Percentiles rank a stretch among this genome's conserved stretches.
Conservation (phyloP, 129 eudicot species). For the Artemisia annua region DNA sequence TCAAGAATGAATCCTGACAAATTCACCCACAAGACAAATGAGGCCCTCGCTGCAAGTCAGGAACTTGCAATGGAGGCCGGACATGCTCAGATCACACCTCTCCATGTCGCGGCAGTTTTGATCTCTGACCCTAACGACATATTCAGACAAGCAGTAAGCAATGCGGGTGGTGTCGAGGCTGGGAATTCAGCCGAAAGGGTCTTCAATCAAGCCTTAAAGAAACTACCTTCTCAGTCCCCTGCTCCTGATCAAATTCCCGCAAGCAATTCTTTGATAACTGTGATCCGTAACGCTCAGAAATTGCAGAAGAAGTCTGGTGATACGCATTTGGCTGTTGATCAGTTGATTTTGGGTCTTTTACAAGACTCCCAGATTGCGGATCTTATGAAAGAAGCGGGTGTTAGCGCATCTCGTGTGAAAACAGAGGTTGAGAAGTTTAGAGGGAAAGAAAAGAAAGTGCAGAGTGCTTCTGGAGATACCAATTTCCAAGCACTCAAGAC, state of each 20-base stretch:
- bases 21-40: conserved; percentile 94
- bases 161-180: conserved; percentile 78
- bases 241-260: conserved; percentile 90
- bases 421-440: conserved; percentile 79
- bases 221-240: conserved; percentile 87
- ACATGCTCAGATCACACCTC: conserved; percentile 85
- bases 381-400: conserved; percentile 81
- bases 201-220: conserved; percentile 67
- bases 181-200: conserved; percentile 73
- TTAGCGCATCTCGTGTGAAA: conserved; percentile 60
- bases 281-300: conserved; percentile 71
- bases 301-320: conserved; percentile 74
- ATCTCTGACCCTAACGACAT: conserved; percentile 64
- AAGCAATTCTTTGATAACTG: conserved; percentile 61
- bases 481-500: conserved; percentile 85
- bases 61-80: conserved; percentile 77
- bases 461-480: conserved; percentile 89
- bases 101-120: conserved; percentile 57
- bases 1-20: conserved; percentile 82
- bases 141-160: conserved; percentile 71
- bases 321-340: conserved; percentile 89
- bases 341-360: conserved; percentile 70
- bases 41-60: conserved; percentile 65
- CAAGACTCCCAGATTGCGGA: conserved; percentile 80
- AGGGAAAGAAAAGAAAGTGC: conserved; percentile 84